Evolutionary conservation across 139 green algal genomes (phyloP), one percentile per base, ranked within the genome.

Genomic region (Chlorella sp.): DNA sequence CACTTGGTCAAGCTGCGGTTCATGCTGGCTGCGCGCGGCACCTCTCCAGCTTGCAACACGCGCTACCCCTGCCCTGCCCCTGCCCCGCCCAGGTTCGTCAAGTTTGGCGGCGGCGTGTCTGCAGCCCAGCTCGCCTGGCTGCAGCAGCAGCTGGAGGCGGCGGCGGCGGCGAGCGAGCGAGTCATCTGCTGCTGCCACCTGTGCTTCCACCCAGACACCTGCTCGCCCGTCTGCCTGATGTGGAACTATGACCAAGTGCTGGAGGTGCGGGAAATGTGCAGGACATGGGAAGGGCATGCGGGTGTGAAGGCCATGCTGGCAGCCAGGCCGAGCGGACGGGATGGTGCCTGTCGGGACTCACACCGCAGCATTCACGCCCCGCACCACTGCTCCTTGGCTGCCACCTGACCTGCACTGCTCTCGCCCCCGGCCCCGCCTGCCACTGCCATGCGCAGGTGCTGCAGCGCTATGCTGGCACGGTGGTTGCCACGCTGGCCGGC

Each of bases 41-140:
- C n/a, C n/a, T n/a, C 32, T 32, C 64, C 28, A 38, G 8, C 32
- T 32, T 70, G 14, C 32, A 14, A 26, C 28, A 34, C 32, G 20
- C 22, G 32, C 64, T 40, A n/a, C 58, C 58, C 65, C 65, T 73
- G 65, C 0, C 67, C 36, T 17, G 0, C 1, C 1, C 67, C 67
- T 13, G 14, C 24, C 34, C 36, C 9, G 36, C 72, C 30, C 77
- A 83, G 77, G 77, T 98, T 97, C 88, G 95, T 98, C 1, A 92
- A 93, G 83, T 96, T 97, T 92, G 93, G 93, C 41, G 95, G 95
- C 28, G 95, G 92, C 5, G 74, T 92, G 1, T 88, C 87, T 46
- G 80, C 83, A 0, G 56, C 41, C n/a, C 95, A 98, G 92, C 85
- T 98, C 54, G 78, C 78, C 28, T 98, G 95, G 95, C 84, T 98